Conservation (phyloP, 345 rosid species). For the Eucalyptus paniculata region DNA sequence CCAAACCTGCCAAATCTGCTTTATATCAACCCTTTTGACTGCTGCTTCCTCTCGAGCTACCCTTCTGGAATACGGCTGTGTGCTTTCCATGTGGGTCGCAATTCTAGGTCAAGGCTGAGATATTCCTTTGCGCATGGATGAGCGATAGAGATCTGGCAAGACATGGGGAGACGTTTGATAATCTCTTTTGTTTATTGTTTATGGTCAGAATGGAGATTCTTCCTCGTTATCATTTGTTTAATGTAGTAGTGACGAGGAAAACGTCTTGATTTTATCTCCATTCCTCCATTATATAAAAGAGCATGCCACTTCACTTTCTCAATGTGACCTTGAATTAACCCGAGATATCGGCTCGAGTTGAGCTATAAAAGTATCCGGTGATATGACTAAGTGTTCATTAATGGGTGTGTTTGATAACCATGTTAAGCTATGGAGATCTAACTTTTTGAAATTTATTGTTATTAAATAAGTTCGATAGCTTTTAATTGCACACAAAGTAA, state of each 20-base stretch:
- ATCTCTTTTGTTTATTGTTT: background rate
- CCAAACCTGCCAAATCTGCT: background rate
- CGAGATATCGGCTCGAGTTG: background rate
- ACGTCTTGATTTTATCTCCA: background rate
- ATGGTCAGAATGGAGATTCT: background rate
- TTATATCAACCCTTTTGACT: background rate
- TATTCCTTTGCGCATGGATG: background rate
- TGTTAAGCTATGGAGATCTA: background rate
- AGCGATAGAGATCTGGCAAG: background rate
- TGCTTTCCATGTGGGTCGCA: background rate
- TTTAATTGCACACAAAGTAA: background rate
- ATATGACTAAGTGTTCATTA: background rate
- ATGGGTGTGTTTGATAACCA: background rate
- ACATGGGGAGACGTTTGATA: background rate
- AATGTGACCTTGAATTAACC: background rate
- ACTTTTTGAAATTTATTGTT: background rate
- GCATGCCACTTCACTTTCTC: background rate
- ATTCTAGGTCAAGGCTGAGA: background rate
- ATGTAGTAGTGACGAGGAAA: background rate
- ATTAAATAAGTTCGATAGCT: background rate
- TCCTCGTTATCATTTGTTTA: background rate
- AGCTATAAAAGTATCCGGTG: background rate
- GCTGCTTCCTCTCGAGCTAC: background rate
- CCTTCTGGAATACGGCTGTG: background rate
- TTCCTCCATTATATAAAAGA: background rate